Base-by-base conservation (phyloP, 176 grass and related monocot species). In the Typha latifolia region DNA sequence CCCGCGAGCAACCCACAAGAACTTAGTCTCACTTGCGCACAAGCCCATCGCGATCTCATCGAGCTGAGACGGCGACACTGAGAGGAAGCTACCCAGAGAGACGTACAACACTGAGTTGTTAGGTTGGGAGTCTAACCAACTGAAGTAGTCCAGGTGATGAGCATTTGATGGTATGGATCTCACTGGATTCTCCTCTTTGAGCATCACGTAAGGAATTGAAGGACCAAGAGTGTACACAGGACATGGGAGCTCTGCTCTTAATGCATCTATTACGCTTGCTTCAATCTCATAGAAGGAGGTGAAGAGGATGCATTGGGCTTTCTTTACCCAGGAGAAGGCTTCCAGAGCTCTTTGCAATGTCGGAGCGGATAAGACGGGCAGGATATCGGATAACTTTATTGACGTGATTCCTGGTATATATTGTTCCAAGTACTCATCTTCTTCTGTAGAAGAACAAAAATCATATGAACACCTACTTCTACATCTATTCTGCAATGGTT, bases 51-150 rank as follows among this genome's bases (percentile, higher is more conserved):
- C 75, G 57, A 81, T 64, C 79, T 86, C 83, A n/a, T 81, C 74
- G 47, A 78, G 57, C 66, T 82, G 79, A 57, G 74, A 50, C 11
- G 48, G 43, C 20, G 84, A 75, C 27, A 82, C 84, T 8, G 78
- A 78, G 18, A 86, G 79, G 63, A 86, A 85, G 69, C 69, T 86
- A 47, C 84, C 79, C 2, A 86, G 24, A 13, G 84, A 86, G n/a
- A 82, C 74, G 15, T 82, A 86, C 20, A 86, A 16, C 10, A 82
- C 74, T 0, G 79, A 74, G 34, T 56, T 63, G 18, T 66, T 32
- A 9, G 49, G 57, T 67, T 86, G 69, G 7, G 53, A 19, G 12
- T 86, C 70, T 51, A 86, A 20, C 79, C 84, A 86, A 13, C 55
- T 63, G 18, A 82, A 47, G 64, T 82, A 79, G 75, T 71, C 26